These are phyloP conservation scores for Penicillium expansum DNA, from an alignment of 2,329 filamentous ascomycete genomes.

Conservation along the genomic window DNA sequence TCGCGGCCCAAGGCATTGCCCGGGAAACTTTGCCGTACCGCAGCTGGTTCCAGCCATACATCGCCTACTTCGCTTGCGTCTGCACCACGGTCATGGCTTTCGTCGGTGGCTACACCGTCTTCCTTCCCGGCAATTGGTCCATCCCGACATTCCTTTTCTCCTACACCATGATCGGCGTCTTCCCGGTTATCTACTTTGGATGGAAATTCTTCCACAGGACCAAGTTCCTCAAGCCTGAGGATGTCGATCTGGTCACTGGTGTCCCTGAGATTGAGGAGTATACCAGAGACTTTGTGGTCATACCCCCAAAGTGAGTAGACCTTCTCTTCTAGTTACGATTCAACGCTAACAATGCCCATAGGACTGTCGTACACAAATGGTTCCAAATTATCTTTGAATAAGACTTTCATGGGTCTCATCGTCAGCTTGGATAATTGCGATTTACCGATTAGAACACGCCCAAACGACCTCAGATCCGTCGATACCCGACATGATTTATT, in stretches of 20 bases:
- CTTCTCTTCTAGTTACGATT: neutral
- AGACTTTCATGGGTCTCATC: neutral
- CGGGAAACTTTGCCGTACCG: constrained; percentile 68
- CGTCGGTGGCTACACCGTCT: constrained; percentile 73
- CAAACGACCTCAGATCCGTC: neutral
- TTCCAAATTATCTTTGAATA: constrained; percentile 23
- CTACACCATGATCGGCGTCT: constrained; percentile 72
- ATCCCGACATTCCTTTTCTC: constrained; percentile 70
- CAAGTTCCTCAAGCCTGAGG: constrained; percentile 53
- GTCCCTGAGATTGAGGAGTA: constrained; percentile 68
- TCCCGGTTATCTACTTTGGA: constrained; percentile 64
- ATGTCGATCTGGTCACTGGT: constrained; percentile 63
- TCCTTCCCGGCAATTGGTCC: constrained; percentile 67
- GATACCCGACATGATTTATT: neutral
- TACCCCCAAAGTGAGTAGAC: constrained; percentile 51
- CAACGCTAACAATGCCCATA: constrained; percentile 13
- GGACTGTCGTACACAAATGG: constrained; percentile 26
- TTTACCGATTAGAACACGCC: neutral
- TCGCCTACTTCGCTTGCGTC: constrained; percentile 63
- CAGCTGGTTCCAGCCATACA: constrained; percentile 67
- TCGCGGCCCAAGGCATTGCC: constrained; percentile 66
- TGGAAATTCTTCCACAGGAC: constrained; percentile 72
- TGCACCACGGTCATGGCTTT: constrained; percentile 70
- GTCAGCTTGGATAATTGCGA: neutral
- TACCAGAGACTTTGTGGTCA: constrained; percentile 57